Conservation (phyloP, 2,329 filamentous ascomycete genomes). For the Hyphodiscus sp. region DNA sequence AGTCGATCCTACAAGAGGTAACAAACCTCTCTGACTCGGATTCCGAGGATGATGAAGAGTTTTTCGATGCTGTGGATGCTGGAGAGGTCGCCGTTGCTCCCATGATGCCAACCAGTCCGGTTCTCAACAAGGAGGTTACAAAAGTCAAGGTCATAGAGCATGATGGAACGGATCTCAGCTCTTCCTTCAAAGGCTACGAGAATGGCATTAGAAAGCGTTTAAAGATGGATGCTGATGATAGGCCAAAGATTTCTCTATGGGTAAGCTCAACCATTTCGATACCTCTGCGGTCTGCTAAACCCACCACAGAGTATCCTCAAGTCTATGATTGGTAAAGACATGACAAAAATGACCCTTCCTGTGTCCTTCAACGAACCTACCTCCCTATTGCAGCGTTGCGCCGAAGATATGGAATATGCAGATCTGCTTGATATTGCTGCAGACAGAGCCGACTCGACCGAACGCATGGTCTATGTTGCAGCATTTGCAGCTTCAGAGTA, state of each 20-base stretch:
- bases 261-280: conserved; percentile 45
- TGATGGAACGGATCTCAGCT: conserved; percentile 57
- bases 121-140: conserved; percentile 32
- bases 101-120: conserved; percentile 47
- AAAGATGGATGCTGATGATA: conserved; percentile 85
- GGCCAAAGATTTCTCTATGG: conserved; percentile 94
- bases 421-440: conserved; percentile 86
- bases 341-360: conserved; percentile 98
- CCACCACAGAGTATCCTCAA: conserved; percentile 76
- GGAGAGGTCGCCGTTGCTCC: conserved; percentile 79
- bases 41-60: conserved; percentile 81
- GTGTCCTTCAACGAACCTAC: conserved; percentile 99
- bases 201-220: conserved; percentile 73
- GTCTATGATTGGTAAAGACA: conserved; percentile 99
- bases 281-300: neutral
- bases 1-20: conserved; percentile 63
- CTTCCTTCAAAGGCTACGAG: conserved; percentile 85
- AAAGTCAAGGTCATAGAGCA: conserved; percentile 33
- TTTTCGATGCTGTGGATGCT: conserved; percentile 94
- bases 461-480: conserved; percentile 89
- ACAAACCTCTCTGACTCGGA: conserved; percentile 68
- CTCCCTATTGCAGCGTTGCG: conserved; percentile 86
- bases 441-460: conserved; percentile 77
- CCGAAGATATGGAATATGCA: conserved; percentile 97
- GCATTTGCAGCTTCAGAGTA: conserved; percentile 96